These are phyloP conservation scores for Trichoderma asperellum DNA, from an alignment of 2,329 filamentous ascomycete genomes.

Conservation along the genomic window DNA sequence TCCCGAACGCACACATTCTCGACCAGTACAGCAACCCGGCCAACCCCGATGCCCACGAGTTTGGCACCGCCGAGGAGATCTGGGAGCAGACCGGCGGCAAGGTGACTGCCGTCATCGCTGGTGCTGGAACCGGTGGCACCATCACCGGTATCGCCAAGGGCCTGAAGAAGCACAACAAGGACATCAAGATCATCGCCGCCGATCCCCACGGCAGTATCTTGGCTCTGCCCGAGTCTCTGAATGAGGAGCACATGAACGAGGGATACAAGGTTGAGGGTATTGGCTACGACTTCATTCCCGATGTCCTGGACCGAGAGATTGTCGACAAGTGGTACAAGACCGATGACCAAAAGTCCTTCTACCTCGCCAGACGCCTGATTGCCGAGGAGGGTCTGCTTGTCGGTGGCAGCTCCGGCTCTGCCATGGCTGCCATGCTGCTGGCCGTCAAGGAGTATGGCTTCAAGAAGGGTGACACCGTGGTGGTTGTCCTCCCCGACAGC, in stretches of 20 bases:
- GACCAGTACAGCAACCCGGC: conserved; percentile 93
- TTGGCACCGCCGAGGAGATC: conserved; percentile 93
- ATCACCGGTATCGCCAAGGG: conserved; percentile 88
- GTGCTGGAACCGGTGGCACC: conserved; percentile 93
- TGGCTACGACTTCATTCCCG: conserved; percentile 96
- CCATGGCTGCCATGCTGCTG: conserved; percentile 78
- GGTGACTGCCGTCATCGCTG: conserved; percentile 82
- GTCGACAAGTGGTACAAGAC: conserved; percentile 99
- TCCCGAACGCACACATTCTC: conserved; percentile 94
- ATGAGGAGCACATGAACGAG: conserved; percentile 78
- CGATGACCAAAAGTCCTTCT: conserved; percentile 87
- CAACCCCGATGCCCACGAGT: conserved; percentile 92
- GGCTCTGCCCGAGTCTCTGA: conserved; percentile 77
- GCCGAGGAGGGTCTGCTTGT: conserved; percentile 92
- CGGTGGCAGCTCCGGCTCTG: conserved; percentile 90
- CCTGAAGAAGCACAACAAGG: conserved; percentile 80
- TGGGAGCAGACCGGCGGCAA: conserved; percentile 87
- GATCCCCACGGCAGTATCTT: conserved; percentile 93
- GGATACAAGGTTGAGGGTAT: conserved; percentile 98
- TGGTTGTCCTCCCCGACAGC: conserved; percentile 91
- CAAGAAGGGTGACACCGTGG: conserved; percentile 81
- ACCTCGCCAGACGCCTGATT: conserved; percentile 86
- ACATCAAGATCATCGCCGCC: conserved; percentile 87
- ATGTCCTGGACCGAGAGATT: conserved; percentile 78
- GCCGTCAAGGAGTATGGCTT: conserved; percentile 78